Evolutionary conservation across 345 rosid genomes (phyloP).

Genomic region (Citrus australasica): DNA sequence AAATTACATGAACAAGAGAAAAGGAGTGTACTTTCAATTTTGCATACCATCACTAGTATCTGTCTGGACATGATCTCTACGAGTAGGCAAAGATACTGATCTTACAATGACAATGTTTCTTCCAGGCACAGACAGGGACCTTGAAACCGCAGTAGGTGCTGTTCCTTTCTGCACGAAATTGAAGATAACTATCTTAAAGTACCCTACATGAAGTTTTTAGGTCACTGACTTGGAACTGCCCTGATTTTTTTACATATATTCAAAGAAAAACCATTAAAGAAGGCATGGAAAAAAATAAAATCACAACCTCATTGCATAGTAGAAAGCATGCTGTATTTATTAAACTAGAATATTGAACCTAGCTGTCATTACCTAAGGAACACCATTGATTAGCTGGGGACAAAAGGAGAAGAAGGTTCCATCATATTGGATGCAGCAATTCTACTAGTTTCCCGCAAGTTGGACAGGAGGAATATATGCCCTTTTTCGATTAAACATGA

Average conservation of each 20-base stretch:
- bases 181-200: slow-evolving; percentile 10
- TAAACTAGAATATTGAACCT: background rate
- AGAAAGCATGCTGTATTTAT: background rate
- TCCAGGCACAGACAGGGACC: slow-evolving; percentile 77
- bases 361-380: background rate
- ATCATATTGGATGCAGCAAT: background rate
- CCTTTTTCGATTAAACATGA: background rate
- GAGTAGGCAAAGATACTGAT: slow-evolving; percentile 60
- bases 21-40: background rate
- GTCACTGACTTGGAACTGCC: background rate
- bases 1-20: background rate
- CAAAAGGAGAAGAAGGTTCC: background rate
- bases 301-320: background rate
- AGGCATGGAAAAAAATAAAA: background rate
- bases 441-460: background rate
- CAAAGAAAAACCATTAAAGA: background rate
- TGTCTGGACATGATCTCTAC: slow-evolving; percentile 26
- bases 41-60: slow-evolving; percentile 52
- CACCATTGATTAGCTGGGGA: background rate
- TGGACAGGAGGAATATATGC: background rate
- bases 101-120: slow-evolving; percentile 74
- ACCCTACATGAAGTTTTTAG: background rate
- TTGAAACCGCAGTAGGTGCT: slow-evolving; percentile 46
- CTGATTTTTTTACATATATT: background rate
- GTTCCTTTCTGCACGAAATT: slow-evolving; percentile 54